Base-by-base conservation (phyloP, 2,329 filamentous ascomycete genomes). In the Aspergillus luchuensis region DNA sequence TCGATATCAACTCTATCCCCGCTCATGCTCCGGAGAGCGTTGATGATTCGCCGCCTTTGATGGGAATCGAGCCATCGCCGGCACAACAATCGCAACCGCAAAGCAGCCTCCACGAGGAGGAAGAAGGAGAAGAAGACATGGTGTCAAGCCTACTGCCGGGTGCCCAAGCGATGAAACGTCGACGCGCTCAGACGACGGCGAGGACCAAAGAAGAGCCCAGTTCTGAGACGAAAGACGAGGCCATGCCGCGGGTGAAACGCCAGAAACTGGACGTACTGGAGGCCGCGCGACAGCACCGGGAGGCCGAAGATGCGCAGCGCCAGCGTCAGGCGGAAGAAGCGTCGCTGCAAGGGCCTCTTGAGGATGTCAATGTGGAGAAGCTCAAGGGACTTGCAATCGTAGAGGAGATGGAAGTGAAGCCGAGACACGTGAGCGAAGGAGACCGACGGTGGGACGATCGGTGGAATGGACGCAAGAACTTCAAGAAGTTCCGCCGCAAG, bases 391-490 rank as follows among this genome's bases (percentile, higher is more conserved):
- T 96, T 2, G 89, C 90, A 3, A 86, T 92, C 15, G 84, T 96
- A 1, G 91, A 95, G 70, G 85, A 89, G 64, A 91, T 96, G 77
- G 83, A 89, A 8, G 73, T 97, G 0, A 83, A 23, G 58, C 70
- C 63, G 66, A 70, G 69, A 70, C 45, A 63, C 56, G 63, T 63
- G 67, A 66, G 69, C 68, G 68, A 55, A 63, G 75, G 74, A 36
- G 77, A 82, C 17, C 85, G 88, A 5, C 84, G 91, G 43, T 97
- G 94, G 93, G 86, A 97, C 66, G 87, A 91, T 0, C 84, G 83
- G 41, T 99, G 95, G 95, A 96, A 97, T 72, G 95, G 94, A 0
- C 85, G 94, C 47, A 94, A 92, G 76, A 98, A 99, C 72, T 99
- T 97, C 80, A 99, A 99, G 75, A 90, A 87, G 68, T 99, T 99